Conservation (phyloP, 768 basidiomycete genomes). For the Sarcodon aspratus region DNA sequence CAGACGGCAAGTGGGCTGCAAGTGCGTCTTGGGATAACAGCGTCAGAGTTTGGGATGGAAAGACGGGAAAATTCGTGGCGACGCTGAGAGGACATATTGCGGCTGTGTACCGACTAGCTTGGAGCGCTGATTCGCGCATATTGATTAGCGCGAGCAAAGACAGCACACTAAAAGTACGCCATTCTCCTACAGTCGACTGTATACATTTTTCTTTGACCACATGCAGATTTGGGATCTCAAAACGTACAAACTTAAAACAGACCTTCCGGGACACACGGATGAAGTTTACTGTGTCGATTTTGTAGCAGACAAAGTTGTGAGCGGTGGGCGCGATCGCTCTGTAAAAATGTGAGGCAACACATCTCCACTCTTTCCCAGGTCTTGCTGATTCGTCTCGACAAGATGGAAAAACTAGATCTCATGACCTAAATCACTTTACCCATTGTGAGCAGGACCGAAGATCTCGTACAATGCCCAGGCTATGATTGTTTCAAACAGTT, state of each 20-base stretch:
- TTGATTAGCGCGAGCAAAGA: slow-evolving; percentile 94
- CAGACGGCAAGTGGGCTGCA: slow-evolving; percentile 87
- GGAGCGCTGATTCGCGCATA: slow-evolving; percentile 90
- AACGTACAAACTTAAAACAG: slow-evolving; percentile 89
- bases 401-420: too few relatives aligned
- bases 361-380: not conserved
- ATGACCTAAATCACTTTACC: too few relatives aligned
- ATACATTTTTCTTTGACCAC: not conserved
- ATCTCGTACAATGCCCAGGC: too few relatives aligned
- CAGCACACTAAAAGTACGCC: slow-evolving; percentile 80
- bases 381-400: too few relatives aligned
- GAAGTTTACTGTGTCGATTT: slow-evolving; percentile 99
- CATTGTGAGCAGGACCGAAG: too few relatives aligned
- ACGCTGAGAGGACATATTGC: slow-evolving; percentile 89
- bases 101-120: slow-evolving; percentile 87
- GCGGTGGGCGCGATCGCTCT: slow-evolving; percentile 85
- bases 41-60: slow-evolving; percentile 86
- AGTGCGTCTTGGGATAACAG: slow-evolving; percentile 86
- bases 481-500: too few relatives aligned
- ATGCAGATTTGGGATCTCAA: slow-evolving; percentile 89
- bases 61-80: slow-evolving; percentile 79
- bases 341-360: slow-evolving; percentile 74
- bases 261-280: slow-evolving; percentile 93
- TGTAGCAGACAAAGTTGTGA: slow-evolving; percentile 97
- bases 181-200: not conserved